A percentile compares a stretch with the other conserved stretches of the same genome.
Evolutionary conservation across 2,329 filamentous ascomycete species (phyloP).

Genomic region (Calonectria leucothoes): DNA sequence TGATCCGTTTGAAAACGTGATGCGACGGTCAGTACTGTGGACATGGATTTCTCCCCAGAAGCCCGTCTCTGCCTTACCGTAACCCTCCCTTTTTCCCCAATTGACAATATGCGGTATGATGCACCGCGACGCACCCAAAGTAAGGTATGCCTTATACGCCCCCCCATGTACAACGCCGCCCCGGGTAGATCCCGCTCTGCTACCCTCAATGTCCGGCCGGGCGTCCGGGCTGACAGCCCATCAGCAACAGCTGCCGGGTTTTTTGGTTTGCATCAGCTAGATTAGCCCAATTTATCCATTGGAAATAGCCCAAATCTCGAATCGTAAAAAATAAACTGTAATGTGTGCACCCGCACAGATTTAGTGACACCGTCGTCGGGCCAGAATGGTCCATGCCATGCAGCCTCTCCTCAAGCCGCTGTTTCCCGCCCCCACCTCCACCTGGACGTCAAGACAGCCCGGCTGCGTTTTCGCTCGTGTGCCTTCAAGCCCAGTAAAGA

Average conservation of each 20-base stretch:
- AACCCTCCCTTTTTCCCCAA: not conserved
- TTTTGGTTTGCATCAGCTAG: not conserved
- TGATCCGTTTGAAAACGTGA: conserved; percentile 1
- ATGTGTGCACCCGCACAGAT: not conserved
- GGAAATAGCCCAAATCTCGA: not conserved
- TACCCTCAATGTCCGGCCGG: conserved; percentile 6
- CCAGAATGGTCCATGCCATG: conserved; percentile 7
- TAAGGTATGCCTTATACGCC: not conserved
- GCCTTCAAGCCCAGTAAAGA: conserved; percentile 16
- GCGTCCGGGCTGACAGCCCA: conserved; percentile 6
- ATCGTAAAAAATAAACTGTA: not conserved
- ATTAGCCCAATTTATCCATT: not conserved
- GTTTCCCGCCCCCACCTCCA: not conserved
- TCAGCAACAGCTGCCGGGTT: not conserved
- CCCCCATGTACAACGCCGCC: conserved; percentile 3
- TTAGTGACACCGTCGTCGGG: not conserved
- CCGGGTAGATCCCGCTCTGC: conserved; percentile 23
- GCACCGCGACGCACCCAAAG: not conserved
- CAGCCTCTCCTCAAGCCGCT: conserved; percentile 6
- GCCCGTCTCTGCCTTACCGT: not conserved
- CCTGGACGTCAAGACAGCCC: not conserved
- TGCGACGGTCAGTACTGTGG: not conserved
- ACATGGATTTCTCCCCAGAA: not conserved
- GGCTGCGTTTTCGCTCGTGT: conserved; percentile 20
- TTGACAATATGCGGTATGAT: not conserved